Evolutionary conservation across 306 rosid species (phyloP).

Genomic region (Astragalus membranaceus): DNA sequence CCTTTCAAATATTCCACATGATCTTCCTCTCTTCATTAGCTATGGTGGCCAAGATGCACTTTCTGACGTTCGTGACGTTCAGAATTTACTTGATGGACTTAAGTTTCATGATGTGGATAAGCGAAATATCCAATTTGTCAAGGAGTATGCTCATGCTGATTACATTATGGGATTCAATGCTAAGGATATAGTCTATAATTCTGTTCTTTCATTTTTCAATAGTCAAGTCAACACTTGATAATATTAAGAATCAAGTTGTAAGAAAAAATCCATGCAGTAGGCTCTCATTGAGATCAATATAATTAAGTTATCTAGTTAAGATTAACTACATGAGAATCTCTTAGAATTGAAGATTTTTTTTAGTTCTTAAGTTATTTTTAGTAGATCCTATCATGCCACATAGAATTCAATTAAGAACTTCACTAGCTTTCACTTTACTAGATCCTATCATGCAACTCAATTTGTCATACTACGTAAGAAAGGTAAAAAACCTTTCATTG

Average conservation of each 20-base stretch:
- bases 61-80: conserved; percentile 58
- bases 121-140: conserved; percentile 43
- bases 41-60: conserved; percentile 78
- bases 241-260: background rate
- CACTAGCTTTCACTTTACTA: too few relatives aligned
- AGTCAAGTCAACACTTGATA: conserved; percentile 27
- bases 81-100: conserved; percentile 46
- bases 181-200: conserved; percentile 54
- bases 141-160: conserved; percentile 73
- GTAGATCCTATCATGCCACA: too few relatives aligned
- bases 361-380: too few relatives aligned
- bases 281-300: background rate
- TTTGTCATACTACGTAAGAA: too few relatives aligned
- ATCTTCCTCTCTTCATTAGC: conserved; percentile 80
- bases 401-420: too few relatives aligned
- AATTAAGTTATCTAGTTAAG: background rate
- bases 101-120: conserved; percentile 62
- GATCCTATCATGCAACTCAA: too few relatives aligned
- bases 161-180: conserved; percentile 71
- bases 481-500: too few relatives aligned
- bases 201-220: conserved; percentile 49
- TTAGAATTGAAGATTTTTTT: too few relatives aligned
- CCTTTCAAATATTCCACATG: conserved; percentile 69
- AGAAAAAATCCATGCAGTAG: background rate
- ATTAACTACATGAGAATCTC: background rate